These are phyloP conservation scores for Podosphaera aphanis DNA, from an alignment of 2,329 filamentous ascomycete species.

Conservation along the genomic window DNA sequence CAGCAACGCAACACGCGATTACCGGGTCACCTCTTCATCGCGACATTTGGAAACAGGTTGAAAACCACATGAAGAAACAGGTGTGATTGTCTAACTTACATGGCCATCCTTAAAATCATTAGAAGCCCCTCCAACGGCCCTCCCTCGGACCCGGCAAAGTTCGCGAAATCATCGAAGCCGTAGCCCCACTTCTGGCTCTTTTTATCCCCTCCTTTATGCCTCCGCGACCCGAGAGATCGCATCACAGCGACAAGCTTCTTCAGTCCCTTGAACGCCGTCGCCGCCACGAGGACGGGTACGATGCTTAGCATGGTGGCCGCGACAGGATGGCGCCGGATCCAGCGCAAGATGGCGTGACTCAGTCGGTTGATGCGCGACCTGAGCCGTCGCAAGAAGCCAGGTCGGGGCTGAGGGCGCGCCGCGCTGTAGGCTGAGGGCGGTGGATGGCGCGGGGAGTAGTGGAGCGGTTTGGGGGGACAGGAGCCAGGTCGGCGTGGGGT, in stretches of 20 bases:
- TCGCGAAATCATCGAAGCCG: conserved; percentile 10
- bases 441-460: conserved; percentile 9
- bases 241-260: conserved; percentile 1
- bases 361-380: conserved; percentile 6
- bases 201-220: neutral
- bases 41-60: neutral
- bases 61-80: neutral
- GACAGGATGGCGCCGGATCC: conserved; percentile 10
- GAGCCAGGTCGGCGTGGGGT: neutral
- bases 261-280: conserved; percentile 3
- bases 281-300: conserved; percentile 9
- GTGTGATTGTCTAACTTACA: conserved; percentile 8
- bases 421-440: conserved; percentile 10
- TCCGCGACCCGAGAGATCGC: conserved; percentile 1
- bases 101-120: conserved; percentile 13
- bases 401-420: conserved; percentile 10
- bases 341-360: conserved; percentile 5
- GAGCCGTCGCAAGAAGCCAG: conserved; percentile 9
- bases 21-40: neutral
- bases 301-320: conserved; percentile 8
- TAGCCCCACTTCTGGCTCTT: conserved; percentile 6
- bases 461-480: conserved; percentile 4
- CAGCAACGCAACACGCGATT: neutral
- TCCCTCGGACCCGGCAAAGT: conserved; percentile 10
- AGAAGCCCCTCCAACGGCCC: conserved; percentile 13